Evolutionary conservation across 2,329 filamentous ascomycete species (phyloP).

Genomic region (Huntiella moniliformis): DNA sequence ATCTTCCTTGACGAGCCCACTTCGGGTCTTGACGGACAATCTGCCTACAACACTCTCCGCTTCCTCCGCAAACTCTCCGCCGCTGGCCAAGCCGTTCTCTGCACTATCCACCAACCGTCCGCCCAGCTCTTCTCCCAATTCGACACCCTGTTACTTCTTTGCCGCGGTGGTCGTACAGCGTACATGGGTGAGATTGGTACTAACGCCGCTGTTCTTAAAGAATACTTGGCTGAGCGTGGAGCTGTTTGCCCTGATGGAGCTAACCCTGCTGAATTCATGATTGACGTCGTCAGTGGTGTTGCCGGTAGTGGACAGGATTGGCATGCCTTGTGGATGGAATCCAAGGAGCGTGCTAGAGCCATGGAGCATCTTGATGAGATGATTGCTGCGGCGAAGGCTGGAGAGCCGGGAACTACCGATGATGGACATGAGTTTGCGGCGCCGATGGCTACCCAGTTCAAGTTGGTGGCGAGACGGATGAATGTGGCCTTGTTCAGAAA

Average conservation of each 20-base stretch:
- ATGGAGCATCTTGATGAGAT: slow-evolving; percentile 45
- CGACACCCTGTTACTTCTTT: slow-evolving; percentile 44
- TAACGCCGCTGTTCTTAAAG: slow-evolving; percentile 30
- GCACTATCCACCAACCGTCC: slow-evolving; percentile 54
- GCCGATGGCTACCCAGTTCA: slow-evolving; percentile 42
- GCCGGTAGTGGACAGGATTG: slow-evolving; percentile 36
- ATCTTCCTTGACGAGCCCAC: slow-evolving; percentile 46
- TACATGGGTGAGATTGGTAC: slow-evolving; percentile 48
- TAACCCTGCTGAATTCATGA: slow-evolving; percentile 64
- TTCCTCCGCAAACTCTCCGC: slow-evolving; percentile 49
- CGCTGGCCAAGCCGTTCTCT: slow-evolving; percentile 46
- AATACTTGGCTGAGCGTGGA: slow-evolving; percentile 47
- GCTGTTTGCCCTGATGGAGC: slow-evolving; percentile 40
- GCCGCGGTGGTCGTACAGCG: slow-evolving; percentile 44
- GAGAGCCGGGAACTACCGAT: slow-evolving; percentile 22
- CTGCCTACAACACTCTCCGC: slow-evolving; percentile 45
- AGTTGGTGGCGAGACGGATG: slow-evolving; percentile 43
- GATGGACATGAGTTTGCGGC: slow-evolving; percentile 55
- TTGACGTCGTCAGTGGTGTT: slow-evolving; percentile 42
- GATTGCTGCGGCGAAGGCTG: slow-evolving; percentile 32
- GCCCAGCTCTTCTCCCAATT: slow-evolving; percentile 48
- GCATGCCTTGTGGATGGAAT: slow-evolving; percentile 53
- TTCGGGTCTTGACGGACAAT: slow-evolving; percentile 47
- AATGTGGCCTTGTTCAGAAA: slow-evolving; percentile 47
- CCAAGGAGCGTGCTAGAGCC: slow-evolving; percentile 36